Conservation (phyloP, 2,329 filamentous ascomycete genomes). For the Ophiocordyceps camponoti-floridani region DNA sequence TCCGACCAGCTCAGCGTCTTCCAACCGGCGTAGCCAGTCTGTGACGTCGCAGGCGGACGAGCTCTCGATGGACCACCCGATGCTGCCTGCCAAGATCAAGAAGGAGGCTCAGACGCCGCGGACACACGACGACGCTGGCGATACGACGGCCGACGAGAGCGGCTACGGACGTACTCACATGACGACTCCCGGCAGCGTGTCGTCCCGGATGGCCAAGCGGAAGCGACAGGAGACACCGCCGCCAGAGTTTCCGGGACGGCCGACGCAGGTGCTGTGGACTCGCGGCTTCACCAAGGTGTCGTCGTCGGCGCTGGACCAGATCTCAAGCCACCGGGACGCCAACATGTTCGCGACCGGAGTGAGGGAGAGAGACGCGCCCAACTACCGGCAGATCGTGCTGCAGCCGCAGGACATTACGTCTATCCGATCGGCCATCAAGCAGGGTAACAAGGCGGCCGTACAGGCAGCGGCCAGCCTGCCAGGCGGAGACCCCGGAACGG, state of each 20-base stretch:
- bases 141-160: slow-evolving; percentile 37
- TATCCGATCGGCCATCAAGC: slow-evolving; percentile 57
- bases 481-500: slow-evolving; percentile 36
- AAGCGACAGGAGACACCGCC: slow-evolving; percentile 36
- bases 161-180: slow-evolving; percentile 19
- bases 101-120: slow-evolving; percentile 39
- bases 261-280: slow-evolving; percentile 56
- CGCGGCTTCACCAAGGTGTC: slow-evolving; percentile 59
- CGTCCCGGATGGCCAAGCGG: slow-evolving; percentile 28
- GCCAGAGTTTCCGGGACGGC: slow-evolving; percentile 26
- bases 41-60: slow-evolving; percentile 29
- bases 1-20: slow-evolving; percentile 17
- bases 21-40: slow-evolving; percentile 25
- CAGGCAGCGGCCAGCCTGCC: slow-evolving; percentile 43
- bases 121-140: slow-evolving; percentile 33
- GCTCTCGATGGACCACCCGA: slow-evolving; percentile 23
- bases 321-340: slow-evolving; percentile 58
- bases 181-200: slow-evolving; percentile 18
- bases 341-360: slow-evolving; percentile 65
- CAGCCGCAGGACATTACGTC: slow-evolving; percentile 63
- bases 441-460: slow-evolving; percentile 48
- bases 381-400: slow-evolving; percentile 56
- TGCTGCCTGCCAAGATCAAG: slow-evolving; percentile 30
- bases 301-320: slow-evolving; percentile 55
- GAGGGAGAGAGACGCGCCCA: slow-evolving; percentile 57